A percentile compares a stretch with the other conserved stretches of the same genome.
phyloP scores from a whole-genome alignment of 139 green algal genomes.

The Dunaliella primolecta region DNA sequence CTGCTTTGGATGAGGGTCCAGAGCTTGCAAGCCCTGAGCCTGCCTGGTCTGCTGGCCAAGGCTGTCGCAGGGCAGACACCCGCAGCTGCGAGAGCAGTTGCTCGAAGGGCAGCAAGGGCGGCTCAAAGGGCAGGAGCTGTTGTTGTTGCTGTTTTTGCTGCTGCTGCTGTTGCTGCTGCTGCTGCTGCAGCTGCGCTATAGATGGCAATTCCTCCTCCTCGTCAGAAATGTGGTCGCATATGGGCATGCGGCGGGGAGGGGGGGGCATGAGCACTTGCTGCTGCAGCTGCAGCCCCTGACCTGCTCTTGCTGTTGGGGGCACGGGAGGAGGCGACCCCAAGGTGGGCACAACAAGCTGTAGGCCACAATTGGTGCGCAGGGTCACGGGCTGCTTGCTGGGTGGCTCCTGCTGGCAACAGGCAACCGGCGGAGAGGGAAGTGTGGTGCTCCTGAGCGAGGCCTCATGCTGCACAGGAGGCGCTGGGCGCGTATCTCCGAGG shows the following conservation, averaged over 20 bases:
- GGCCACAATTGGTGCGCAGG: not conserved
- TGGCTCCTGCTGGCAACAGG: too few species aligned
- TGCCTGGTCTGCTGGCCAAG: constrained; percentile 1
- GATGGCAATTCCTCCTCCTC: not conserved
- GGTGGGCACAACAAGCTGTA: not conserved
- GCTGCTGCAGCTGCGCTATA: not conserved
- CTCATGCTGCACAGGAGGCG: too few species aligned
- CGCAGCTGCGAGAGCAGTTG: constrained; percentile 16
- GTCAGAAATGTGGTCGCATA: not conserved
- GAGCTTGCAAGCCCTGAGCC: not conserved
- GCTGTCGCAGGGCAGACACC: constrained; percentile 6
- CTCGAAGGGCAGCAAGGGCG: constrained; percentile 9
- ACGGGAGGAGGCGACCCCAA: not conserved
- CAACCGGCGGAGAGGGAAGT: too few species aligned
- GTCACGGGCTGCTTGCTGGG: not conserved
- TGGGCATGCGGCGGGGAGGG: not conserved
- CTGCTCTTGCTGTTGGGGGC: not conserved
- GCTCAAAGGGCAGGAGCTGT: not conserved
- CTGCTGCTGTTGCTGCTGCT: not conserved
- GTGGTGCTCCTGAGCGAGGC: too few species aligned
- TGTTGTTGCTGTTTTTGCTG: too few species aligned
- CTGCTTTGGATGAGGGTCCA: constrained; percentile 2
- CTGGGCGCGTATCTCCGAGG: too few species aligned
- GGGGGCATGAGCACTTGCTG: not conserved
- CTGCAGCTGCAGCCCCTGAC: constrained; percentile 8